A percentile compares a stretch with the other conserved stretches of the same genome.
These are phyloP conservation scores for Aegilops bicornis DNA, from an alignment of 176 grass and related monocot species.

Conservation along the genomic window DNA sequence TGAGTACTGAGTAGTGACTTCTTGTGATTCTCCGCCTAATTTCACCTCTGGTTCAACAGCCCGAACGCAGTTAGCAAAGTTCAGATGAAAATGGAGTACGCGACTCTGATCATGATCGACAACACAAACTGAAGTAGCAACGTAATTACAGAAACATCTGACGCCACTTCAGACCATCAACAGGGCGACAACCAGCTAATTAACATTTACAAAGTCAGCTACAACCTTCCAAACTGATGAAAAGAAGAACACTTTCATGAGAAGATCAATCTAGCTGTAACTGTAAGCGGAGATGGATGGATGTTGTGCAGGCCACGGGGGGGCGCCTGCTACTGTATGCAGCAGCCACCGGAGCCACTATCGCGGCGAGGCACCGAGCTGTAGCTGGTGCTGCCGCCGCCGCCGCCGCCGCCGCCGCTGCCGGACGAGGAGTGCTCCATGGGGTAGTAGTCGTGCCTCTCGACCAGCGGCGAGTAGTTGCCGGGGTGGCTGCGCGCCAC, in stretches of 20 bases:
- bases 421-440: neutral
- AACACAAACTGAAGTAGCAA: neutral
- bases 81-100: neutral
- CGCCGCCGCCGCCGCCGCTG: neutral
- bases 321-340: conserved; percentile 16
- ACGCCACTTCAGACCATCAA: neutral
- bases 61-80: neutral
- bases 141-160: conserved; percentile 10
- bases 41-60: neutral
- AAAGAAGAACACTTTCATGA: neutral
- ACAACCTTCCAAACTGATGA: neutral
- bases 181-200: neutral
- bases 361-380: conserved; percentile 28
- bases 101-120: neutral
- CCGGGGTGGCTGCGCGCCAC: conserved; percentile 43
- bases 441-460: conserved; percentile 50
- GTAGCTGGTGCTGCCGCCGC: neutral
- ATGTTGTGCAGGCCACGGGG: neutral
- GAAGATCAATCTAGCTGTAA: neutral
- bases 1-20: neutral
- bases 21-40: neutral
- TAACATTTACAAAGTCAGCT: neutral
- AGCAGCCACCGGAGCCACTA: conserved; percentile 6
- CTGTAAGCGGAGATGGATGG: neutral
- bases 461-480: conserved; percentile 48